These are phyloP conservation scores for Fusarium tjaetaba DNA, from an alignment of 2,329 filamentous ascomycete species.

Conservation along the genomic window DNA sequence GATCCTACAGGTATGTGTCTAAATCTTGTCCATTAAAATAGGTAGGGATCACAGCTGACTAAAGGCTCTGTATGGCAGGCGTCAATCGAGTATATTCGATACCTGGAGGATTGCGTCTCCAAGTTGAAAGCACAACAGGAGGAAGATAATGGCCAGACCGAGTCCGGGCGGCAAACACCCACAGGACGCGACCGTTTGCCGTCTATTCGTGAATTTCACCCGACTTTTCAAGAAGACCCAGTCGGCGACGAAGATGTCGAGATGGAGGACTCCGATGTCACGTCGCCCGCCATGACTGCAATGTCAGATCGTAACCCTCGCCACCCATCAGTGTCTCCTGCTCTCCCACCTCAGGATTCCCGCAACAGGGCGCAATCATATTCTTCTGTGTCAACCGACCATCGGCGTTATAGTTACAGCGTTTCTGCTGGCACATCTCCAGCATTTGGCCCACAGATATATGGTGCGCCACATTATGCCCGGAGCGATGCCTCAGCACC, in stretches of 20 bases:
- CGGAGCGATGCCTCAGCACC: slow-evolving; percentile 55
- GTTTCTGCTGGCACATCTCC: slow-evolving; percentile 64
- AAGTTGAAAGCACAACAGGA: slow-evolving; percentile 75
- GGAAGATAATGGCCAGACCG: slow-evolving; percentile 44
- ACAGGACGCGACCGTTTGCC: slow-evolving; percentile 46
- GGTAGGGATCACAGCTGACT: slow-evolving; percentile 11
- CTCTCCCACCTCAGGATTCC: slow-evolving; percentile 57
- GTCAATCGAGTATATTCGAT: slow-evolving; percentile 94
- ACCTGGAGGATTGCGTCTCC: slow-evolving; percentile 86
- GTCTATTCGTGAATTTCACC: slow-evolving; percentile 53
- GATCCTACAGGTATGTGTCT: slow-evolving; percentile 80
- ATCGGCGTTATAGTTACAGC: slow-evolving; percentile 61
- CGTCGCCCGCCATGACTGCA: slow-evolving; percentile 58
- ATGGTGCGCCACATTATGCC: slow-evolving; percentile 48
- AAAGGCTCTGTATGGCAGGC: slow-evolving; percentile 64
- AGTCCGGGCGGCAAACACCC: slow-evolving; percentile 43
- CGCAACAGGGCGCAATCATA: slow-evolving; percentile 61
- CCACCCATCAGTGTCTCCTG: slow-evolving; percentile 64
- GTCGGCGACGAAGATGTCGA: slow-evolving; percentile 63
- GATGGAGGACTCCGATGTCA: slow-evolving; percentile 64
- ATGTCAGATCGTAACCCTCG: slow-evolving; percentile 47
- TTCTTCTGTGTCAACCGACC: slow-evolving; percentile 63
- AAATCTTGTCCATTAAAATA: not conserved
- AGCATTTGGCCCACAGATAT: slow-evolving; percentile 63
- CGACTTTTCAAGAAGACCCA: slow-evolving; percentile 53